Percentiles rank a stretch among this genome's conserved stretches.
These are phyloP conservation scores for Plasmodiophora brassicae DNA, from an alignment of 208 protist genomes.

Conservation along the genomic window DNA sequence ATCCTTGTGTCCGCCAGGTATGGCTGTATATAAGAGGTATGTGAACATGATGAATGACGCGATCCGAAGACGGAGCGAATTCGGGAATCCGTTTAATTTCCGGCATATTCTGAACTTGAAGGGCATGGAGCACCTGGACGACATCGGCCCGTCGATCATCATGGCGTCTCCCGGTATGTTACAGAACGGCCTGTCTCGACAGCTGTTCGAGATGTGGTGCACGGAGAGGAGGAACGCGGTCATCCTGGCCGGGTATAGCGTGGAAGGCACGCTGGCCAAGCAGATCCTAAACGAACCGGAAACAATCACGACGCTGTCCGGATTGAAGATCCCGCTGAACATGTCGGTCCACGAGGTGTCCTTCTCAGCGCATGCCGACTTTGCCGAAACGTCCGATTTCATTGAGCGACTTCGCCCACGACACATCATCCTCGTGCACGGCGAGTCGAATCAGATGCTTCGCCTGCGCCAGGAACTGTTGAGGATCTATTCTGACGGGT, in stretches of 20 bases:
- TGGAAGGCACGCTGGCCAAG: slow-evolving; percentile 38
- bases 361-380: slow-evolving; percentile 46
- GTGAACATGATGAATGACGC: slow-evolving; percentile 94
- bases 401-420: slow-evolving; percentile 30
- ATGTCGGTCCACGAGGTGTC: slow-evolving; percentile 39
- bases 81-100: slow-evolving; percentile 91
- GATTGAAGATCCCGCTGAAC: slow-evolving; percentile 35
- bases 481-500: slow-evolving; percentile 3
- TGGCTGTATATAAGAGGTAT: slow-evolving; percentile 93
- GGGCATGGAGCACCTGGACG: slow-evolving; percentile 77
- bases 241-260: slow-evolving; percentile 45
- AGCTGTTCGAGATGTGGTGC: slow-evolving; percentile 97
- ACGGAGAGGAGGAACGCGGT: slow-evolving; percentile 82
- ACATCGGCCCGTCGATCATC: slow-evolving; percentile 61
- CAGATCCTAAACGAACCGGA: slow-evolving; percentile 35
- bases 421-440: slow-evolving; percentile 40
- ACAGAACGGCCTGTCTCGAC: slow-evolving; percentile 89
- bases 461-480: slow-evolving; percentile 14
- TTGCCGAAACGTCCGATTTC: slow-evolving; percentile 39
- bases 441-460: slow-evolving; percentile 30
- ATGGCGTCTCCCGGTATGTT: slow-evolving; percentile 88
- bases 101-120: slow-evolving; percentile 87
- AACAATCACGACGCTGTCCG: slow-evolving; percentile 13
- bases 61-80: slow-evolving; percentile 79
- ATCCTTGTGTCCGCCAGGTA: slow-evolving; percentile 59